Evolutionary conservation across 345 rosid species (phyloP), one percentile per base, ranked within the genome.

Genomic region (Rubroshorea leprosula): DNA sequence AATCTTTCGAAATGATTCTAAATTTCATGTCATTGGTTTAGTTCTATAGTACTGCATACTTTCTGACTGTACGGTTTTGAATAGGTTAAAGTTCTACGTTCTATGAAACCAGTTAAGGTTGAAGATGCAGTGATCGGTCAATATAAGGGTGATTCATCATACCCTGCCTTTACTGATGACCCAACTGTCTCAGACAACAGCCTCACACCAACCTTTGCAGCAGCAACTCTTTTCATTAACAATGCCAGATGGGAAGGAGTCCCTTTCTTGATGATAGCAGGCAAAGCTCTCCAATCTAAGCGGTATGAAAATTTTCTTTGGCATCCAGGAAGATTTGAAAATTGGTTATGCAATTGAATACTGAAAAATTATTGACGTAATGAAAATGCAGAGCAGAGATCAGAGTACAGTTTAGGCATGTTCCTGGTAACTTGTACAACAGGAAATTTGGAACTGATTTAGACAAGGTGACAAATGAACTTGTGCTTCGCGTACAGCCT

Each of bases 161-260:
- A 78, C 63, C 80, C 78, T 61, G 89, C 71, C 19, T 86, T 86
- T 59, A 80, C 74, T 29, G 91, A 86, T 62, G 95, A 89, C 59
- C 81, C 87, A 29, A 80, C 87, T 0, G 87, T 86, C 53, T 78
- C 95, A 8, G 80, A 76, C 5, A 69, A 65, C 50, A 89, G 95
- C 69, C 60, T 76, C 5, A 83, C 94, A 0, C 93, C 94, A 16
- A 89, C 96, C 55, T 88, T 88, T 72, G 86, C 93, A 5, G 94
- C 94, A 0, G 94, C 96, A 5, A 88, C 90, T 43, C 78, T 89
- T 59, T 89, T 86, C 66, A 76, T 89, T 41, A 74, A 86, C 60
- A 89, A 89, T 29, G 91, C 86, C 14, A 67, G 96, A 64, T 89
- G 96, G 96, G 96, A 89, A 20, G 94, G 94, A n/a, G 96, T 89